Conservation (phyloP, 768 basidiomycete species). For the Pluteus cervinus region DNA sequence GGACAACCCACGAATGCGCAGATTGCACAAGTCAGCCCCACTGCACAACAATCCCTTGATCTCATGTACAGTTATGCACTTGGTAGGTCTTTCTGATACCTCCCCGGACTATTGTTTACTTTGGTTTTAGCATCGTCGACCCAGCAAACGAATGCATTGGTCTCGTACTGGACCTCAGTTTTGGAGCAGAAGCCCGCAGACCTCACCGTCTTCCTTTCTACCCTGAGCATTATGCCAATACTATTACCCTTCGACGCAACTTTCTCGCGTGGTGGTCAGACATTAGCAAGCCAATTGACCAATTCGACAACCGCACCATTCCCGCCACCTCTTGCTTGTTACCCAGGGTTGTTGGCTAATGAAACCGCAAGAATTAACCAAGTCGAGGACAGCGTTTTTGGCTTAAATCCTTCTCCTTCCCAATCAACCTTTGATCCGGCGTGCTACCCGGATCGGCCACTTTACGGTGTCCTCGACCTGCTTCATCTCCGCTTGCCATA, state of each 20-base stretch:
- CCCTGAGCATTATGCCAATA: constrained; percentile 39
- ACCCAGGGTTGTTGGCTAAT: constrained; percentile 46
- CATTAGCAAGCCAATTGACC: constrained; percentile 34
- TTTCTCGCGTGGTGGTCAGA: no score
- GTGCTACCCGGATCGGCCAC: constrained; percentile 51
- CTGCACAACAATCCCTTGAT: constrained; percentile 37
- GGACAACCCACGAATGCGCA: constrained; percentile 44
- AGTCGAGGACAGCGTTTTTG: constrained; percentile 49
- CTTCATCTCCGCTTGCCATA: constrained; percentile 56
- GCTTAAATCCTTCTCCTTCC: constrained; percentile 27
- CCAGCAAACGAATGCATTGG: constrained; percentile 41
- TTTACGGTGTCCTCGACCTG: constrained; percentile 60
- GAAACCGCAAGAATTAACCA: constrained; percentile 33
- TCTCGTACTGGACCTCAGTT: constrained; percentile 48
- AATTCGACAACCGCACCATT: constrained; percentile 37
- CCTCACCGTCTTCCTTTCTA: constrained; percentile 40
- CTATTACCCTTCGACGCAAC: constrained; percentile 56
- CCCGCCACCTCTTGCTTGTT: constrained; percentile 57
- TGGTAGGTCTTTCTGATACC: constrained; percentile 31
- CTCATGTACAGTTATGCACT: constrained; percentile 55
- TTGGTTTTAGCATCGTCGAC: constrained; percentile 44
- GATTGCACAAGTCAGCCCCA: constrained; percentile 32
- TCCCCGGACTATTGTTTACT: constrained; percentile 4
- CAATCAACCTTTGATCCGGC: constrained; percentile 35
- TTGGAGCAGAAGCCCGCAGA: constrained; percentile 39